Base-by-base conservation (phyloP, 2,329 filamentous ascomycete genomes). In the Trichoderma koningii region DNA sequence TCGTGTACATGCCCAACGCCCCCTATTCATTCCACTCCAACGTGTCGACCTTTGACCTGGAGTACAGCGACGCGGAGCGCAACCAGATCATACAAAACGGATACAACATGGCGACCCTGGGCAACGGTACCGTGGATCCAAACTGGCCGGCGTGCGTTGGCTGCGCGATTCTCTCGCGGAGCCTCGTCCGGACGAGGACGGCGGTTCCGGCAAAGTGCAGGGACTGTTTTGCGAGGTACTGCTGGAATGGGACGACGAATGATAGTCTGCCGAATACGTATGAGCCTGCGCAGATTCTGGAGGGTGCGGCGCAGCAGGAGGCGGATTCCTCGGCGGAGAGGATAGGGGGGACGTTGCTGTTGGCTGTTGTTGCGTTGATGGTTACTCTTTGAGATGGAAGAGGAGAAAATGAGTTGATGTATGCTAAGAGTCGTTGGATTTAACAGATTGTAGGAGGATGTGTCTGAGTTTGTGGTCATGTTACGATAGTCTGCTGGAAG, bases 1-100 rank as follows among this genome's bases (percentile, higher is more conserved):
- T 96, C 56, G 89, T 96, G 65, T 97, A 97, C 78, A 72, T 97
- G 14, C 91, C 93, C 65, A 96, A 95, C 74, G 79, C 87, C 4
- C 92, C 91, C 0, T 96, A 93, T 76, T 84, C 87, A 17, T 84
- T 82, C 70, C 76, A 81, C 68, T 89, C 87, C 74, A 97, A 97
- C 78, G 81, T 88, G 2, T 89, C 88, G 1, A 96, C 92, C 21
- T 92, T 89, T 73, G 81, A 86, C 65, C 79, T 86, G 5, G 76
- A 77, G 14, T 93, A 92, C 81, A 81, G 82, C 17, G 78, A 85
- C 71, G 76, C 72, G 1, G 77, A 92, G 74, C 88, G 92, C 66
- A 84, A 96, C 75, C 80, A 82, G 45, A 90, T 95, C 71, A 90
- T 97, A 70, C 74, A 82, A 61, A 97, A 97, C 76, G 93, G 91